Evolutionary conservation across 148 eudicot species (phyloP).

Genomic region (Diospyros lotus): DNA sequence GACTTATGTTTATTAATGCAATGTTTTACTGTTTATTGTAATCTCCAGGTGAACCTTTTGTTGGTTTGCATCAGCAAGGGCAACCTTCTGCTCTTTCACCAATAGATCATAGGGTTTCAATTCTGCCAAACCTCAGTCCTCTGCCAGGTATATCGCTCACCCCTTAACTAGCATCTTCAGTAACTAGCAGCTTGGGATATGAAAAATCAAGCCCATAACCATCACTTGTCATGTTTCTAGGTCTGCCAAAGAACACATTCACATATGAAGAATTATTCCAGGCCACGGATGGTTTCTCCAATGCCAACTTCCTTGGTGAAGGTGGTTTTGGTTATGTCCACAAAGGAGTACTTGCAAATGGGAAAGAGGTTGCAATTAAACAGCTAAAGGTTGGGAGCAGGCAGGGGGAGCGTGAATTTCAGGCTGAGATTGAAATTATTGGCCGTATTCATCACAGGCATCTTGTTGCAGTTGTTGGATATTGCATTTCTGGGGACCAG

Average conservation of each 20-base stretch:
- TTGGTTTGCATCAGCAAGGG: constrained; percentile 28
- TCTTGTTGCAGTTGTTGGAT: constrained; percentile 74
- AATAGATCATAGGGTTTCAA: constrained; percentile 14
- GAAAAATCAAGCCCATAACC: constrained; percentile 16
- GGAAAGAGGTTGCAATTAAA: constrained; percentile 72
- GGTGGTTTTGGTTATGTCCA: constrained; percentile 85
- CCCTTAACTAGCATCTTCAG: constrained; percentile 15
- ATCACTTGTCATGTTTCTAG: constrained; percentile 18
- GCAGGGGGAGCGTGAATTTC: constrained; percentile 92
- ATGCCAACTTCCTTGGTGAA: constrained; percentile 64
- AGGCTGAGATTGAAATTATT: constrained; percentile 78
- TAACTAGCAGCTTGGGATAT: background rate
- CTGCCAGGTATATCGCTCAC: constrained; percentile 10
- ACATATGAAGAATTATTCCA: constrained; percentile 59
- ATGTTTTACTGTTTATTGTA: background rate
- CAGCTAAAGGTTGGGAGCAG: constrained; percentile 70
- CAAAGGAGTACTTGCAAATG: constrained; percentile 56
- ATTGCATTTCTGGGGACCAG: constrained; percentile 58
- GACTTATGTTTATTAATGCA: background rate
- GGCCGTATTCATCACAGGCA: constrained; percentile 74
- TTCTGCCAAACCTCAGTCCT: constrained; percentile 21
- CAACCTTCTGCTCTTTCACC: constrained; percentile 25
- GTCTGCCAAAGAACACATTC: constrained; percentile 40
- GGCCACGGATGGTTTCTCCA: constrained; percentile 60
- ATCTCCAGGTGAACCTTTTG: constrained; percentile 33